Conservation (phyloP, 2,329 filamentous ascomycete genomes). For the Aspergillus sp. region DNA sequence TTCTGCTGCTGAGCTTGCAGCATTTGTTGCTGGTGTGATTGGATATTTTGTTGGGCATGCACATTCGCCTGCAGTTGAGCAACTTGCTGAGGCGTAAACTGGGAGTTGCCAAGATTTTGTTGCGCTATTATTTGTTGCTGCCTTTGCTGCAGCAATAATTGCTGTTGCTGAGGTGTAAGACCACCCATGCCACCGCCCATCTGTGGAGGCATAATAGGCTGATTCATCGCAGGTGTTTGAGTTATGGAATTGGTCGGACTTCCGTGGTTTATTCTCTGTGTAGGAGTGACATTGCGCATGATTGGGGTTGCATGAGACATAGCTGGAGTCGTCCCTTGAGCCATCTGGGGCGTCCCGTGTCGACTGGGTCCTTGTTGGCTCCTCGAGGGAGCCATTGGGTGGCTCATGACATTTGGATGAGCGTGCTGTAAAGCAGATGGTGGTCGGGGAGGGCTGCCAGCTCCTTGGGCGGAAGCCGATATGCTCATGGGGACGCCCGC, state of each 20-base stretch:
- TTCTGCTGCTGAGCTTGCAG: conserved; percentile 33
- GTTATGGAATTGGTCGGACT: conserved; percentile 41
- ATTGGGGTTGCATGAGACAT: conserved; percentile 44
- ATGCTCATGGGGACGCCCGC: conserved; percentile 41
- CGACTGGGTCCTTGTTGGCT: conserved; percentile 44
- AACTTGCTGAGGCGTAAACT: conserved; percentile 38
- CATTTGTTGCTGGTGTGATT: conserved; percentile 37
- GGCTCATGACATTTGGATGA: conserved; percentile 41
- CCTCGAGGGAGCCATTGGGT: conserved; percentile 40
- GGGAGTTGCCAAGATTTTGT: conserved; percentile 29
- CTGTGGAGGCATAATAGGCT: conserved; percentile 36
- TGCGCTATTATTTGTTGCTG: conserved; percentile 35
- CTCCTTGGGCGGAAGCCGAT: conserved; percentile 40
- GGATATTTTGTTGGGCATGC: conserved; percentile 44
- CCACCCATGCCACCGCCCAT: conserved; percentile 29
- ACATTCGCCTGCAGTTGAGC: conserved; percentile 40
- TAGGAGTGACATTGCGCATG: conserved; percentile 44
- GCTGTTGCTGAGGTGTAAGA: conserved; percentile 39
- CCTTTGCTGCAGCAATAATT: conserved; percentile 32
- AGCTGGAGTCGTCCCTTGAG: conserved; percentile 39
- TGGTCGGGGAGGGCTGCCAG: conserved; percentile 42
- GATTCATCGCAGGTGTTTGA: conserved; percentile 42
- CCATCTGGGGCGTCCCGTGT: conserved; percentile 45
- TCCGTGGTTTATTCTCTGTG: conserved; percentile 41
- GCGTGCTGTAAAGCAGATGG: conserved; percentile 44